Percentiles rank a stretch among this genome's conserved stretches.
Conservation (phyloP, 371 early-diverging fungal genomes). For the Smittium mucronatum region DNA sequence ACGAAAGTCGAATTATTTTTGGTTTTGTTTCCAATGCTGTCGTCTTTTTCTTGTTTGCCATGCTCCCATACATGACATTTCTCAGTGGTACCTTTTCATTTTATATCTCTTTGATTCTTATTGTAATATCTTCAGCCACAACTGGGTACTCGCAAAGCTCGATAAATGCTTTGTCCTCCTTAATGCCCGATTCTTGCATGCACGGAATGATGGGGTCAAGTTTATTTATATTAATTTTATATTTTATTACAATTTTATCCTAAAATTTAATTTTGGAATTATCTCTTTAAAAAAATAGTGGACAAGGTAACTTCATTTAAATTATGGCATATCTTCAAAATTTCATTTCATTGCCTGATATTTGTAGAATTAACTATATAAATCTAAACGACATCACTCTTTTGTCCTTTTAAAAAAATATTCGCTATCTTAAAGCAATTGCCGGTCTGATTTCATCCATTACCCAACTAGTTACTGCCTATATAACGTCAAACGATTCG, state of each 20-base stretch:
- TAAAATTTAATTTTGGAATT: too few relatives aligned
- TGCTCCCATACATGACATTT: slow-evolving; percentile 27
- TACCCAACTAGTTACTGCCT: slow-evolving; percentile 30
- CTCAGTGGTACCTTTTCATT: slow-evolving; percentile 35
- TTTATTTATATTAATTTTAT: not conserved
- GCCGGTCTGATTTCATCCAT: slow-evolving; percentile 30
- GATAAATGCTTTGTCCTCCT: slow-evolving; percentile 58
- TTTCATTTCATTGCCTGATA: too few relatives aligned
- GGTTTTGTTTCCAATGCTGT: slow-evolving; percentile 35
- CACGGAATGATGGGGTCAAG: slow-evolving; percentile 46
- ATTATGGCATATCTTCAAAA: too few relatives aligned
- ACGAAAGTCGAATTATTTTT: slow-evolving; percentile 26
- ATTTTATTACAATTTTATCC: not conserved
- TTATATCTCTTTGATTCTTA: slow-evolving; percentile 41
- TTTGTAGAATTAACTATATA: too few relatives aligned
- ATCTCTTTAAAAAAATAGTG: too few relatives aligned
- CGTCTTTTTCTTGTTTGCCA: slow-evolving; percentile 32
- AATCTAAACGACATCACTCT: not conserved
- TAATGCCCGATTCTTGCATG: slow-evolving; percentile 52
- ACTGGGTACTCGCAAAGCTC: slow-evolving; percentile 55
- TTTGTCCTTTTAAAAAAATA: slow-evolving; percentile 29
- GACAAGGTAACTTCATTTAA: too few relatives aligned
- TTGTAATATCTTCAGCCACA: slow-evolving; percentile 44
- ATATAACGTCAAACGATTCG: slow-evolving; percentile 12
- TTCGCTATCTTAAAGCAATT: too few relatives aligned